Conservation (phyloP, 148 eudicot species). For the Rhododendron simsii region DNA sequence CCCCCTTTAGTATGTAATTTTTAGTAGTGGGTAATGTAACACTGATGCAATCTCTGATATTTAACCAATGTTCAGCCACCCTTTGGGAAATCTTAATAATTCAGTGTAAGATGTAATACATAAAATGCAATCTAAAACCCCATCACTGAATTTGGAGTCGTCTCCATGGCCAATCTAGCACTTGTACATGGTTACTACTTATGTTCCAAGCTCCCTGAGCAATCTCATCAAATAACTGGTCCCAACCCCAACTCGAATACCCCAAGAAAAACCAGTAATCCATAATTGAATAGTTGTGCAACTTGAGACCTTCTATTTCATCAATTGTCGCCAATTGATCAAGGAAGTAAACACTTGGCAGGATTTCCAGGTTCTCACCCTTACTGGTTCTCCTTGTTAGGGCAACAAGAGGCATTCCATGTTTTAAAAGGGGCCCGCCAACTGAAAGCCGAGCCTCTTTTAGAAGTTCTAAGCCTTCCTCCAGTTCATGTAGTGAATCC, state of each 20-base stretch:
- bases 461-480: slow-evolving; percentile 32
- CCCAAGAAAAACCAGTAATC: slow-evolving; percentile 87
- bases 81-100: neutral
- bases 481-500: slow-evolving; percentile 45
- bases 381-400: slow-evolving; percentile 29
- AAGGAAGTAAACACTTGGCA: slow-evolving; percentile 54
- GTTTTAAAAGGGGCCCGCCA: slow-evolving; percentile 68
- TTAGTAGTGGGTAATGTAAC: neutral
- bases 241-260: slow-evolving; percentile 75
- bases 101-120: neutral
- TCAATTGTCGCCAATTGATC: slow-evolving; percentile 41
- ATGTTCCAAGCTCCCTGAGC: slow-evolving; percentile 66
- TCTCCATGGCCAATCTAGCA: slow-evolving; percentile 52
- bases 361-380: slow-evolving; percentile 33
- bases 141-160: slow-evolving; percentile 1
- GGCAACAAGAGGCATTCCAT: slow-evolving; percentile 60
- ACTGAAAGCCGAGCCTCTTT: slow-evolving; percentile 60
- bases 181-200: slow-evolving; percentile 22
- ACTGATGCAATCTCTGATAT: neutral
- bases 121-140: neutral
- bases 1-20: neutral
- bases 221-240: slow-evolving; percentile 65
- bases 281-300: slow-evolving; percentile 35
- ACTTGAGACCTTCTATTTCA: slow-evolving; percentile 38
- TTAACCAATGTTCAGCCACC: neutral